These are phyloP conservation scores for Neurospora sp. DNA, from an alignment of 495 filamentous ascomycete genomes.

Conservation along the genomic window DNA sequence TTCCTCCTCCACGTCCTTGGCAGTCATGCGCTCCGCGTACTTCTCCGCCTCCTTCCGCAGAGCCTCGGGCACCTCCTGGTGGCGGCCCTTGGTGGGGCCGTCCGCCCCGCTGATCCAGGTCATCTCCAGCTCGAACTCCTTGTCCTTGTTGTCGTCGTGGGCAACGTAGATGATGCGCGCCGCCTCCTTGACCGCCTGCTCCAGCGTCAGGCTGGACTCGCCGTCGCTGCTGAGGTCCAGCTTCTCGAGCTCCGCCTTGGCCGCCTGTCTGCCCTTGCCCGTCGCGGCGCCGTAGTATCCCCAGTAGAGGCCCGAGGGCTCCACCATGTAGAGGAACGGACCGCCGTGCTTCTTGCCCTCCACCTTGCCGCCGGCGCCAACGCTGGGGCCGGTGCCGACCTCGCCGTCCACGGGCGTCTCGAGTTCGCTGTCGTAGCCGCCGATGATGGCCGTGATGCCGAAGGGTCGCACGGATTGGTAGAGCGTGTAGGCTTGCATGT, in stretches of 20 bases:
- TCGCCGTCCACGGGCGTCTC: constrained; percentile 75
- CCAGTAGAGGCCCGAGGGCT: constrained; percentile 95
- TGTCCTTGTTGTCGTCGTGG: constrained; percentile 94
- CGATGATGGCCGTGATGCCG: constrained; percentile 89
- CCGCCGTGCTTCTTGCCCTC: constrained; percentile 69
- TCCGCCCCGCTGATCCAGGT: constrained; percentile 80
- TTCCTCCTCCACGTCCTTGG: constrained; percentile 67
- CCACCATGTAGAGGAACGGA: constrained; percentile 94
- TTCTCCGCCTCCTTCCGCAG: constrained; percentile 84
- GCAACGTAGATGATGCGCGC: constrained; percentile 93
- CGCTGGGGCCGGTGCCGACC: constrained; percentile 67
- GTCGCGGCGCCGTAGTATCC: constrained; percentile 97
- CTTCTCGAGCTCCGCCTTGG: constrained; percentile 97
- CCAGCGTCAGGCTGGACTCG: constrained; percentile 53
- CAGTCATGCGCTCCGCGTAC: constrained; percentile 68
- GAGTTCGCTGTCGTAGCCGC: constrained; percentile 79
- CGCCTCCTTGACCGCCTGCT: constrained; percentile 89
- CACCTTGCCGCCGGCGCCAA: constrained; percentile 72
- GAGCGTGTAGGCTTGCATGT: constrained; percentile 93
- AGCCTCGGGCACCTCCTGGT: constrained; percentile 84
- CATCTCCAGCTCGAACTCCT: constrained; percentile 99
- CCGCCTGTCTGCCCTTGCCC: constrained; percentile 89
- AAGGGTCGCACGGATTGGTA: constrained; percentile 95
- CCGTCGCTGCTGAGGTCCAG: constrained; percentile 64
- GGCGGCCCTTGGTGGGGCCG: constrained; percentile 81